phyloP scores from a whole-genome alignment of 2,329 filamentous ascomycete species.

The Curvularia eragrostidis region DNA sequence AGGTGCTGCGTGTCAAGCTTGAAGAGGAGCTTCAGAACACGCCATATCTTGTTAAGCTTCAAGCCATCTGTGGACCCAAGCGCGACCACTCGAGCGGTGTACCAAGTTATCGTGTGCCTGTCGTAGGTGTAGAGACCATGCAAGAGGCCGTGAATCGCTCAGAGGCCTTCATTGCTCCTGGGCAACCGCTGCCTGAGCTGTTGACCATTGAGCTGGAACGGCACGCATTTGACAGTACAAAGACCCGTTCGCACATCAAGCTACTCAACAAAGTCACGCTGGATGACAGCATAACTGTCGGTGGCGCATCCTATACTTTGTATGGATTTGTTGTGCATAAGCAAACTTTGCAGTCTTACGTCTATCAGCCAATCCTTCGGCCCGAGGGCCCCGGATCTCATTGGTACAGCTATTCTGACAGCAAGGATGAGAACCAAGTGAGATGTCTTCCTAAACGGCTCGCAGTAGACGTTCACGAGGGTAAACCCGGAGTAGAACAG shows the following conservation, averaged over 20 bases:
- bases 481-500: conserved; percentile 49
- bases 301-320: conserved; percentile 59
- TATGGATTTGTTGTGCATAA: conserved; percentile 68
- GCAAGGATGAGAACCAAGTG: conserved; percentile 61
- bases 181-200: conserved; percentile 54
- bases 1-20: conserved; percentile 59
- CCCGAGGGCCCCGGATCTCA: conserved; percentile 62
- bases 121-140: conserved; percentile 47
- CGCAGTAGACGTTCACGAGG: conserved; percentile 60
- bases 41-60: conserved; percentile 49
- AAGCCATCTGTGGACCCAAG: conserved; percentile 56
- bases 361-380: conserved; percentile 66
- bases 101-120: conserved; percentile 46
- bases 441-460: conserved; percentile 63
- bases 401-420: conserved; percentile 67
- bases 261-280: conserved; percentile 63
- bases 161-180: conserved; percentile 30
- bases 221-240: conserved; percentile 60
- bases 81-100: conserved; percentile 43
- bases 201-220: conserved; percentile 64
- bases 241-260: conserved; percentile 63
- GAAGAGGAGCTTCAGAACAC: conserved; percentile 61
- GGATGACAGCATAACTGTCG: conserved; percentile 61
- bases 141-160: conserved; percentile 52
- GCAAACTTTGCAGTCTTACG: conserved; percentile 63